phyloP scores from a whole-genome alignment of 1,284 basidiomycete genomes.

The Pisolithus thermaeus region DNA sequence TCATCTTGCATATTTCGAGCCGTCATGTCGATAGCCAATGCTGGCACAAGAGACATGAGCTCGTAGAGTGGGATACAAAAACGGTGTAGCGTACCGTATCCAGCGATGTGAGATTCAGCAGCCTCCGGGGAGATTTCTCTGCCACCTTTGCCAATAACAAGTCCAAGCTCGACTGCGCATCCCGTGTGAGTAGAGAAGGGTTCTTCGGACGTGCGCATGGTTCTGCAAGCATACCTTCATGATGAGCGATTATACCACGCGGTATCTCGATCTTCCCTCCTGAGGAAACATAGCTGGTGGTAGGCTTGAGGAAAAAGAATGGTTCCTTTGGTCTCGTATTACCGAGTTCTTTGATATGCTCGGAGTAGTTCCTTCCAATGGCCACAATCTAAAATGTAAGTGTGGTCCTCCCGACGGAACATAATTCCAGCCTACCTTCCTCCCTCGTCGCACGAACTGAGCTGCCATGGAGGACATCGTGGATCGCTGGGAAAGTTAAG shows the following conservation, averaged over 20 bases:
- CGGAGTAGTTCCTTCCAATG: slow-evolving; percentile 81
- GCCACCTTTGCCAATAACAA: slow-evolving; percentile 87
- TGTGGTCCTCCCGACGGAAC: too few relatives aligned
- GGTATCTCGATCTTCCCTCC: slow-evolving; percentile 86
- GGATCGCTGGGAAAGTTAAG: not conserved
- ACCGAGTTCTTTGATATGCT: slow-evolving; percentile 89
- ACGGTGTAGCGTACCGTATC: slow-evolving; percentile 64
- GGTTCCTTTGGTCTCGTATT: slow-evolving; percentile 91
- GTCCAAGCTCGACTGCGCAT: slow-evolving; percentile 86
- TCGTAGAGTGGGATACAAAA: too few relatives aligned
- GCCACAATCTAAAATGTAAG: slow-evolving; percentile 66
- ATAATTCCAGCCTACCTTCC: slow-evolving; percentile 15
- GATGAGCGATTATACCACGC: slow-evolving; percentile 76
- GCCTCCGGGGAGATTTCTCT: slow-evolving; percentile 73
- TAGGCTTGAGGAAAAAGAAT: slow-evolving; percentile 98
- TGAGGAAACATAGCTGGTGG: slow-evolving; percentile 78
- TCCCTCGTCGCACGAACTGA: slow-evolving; percentile 37
- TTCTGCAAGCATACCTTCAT: slow-evolving; percentile 65
- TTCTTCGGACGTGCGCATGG: not conserved
- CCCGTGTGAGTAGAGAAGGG: not conserved
- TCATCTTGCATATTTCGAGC: slow-evolving; percentile 93
- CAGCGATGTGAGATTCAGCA: slow-evolving; percentile 79
- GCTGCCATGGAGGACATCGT: slow-evolving; percentile 31
- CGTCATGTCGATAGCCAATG: slow-evolving; percentile 92
- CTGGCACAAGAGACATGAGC: slow-evolving; percentile 35